Base-by-base conservation (phyloP, 192 early-diverging fungal genomes). In the Allomyces macrogynus region DNA sequence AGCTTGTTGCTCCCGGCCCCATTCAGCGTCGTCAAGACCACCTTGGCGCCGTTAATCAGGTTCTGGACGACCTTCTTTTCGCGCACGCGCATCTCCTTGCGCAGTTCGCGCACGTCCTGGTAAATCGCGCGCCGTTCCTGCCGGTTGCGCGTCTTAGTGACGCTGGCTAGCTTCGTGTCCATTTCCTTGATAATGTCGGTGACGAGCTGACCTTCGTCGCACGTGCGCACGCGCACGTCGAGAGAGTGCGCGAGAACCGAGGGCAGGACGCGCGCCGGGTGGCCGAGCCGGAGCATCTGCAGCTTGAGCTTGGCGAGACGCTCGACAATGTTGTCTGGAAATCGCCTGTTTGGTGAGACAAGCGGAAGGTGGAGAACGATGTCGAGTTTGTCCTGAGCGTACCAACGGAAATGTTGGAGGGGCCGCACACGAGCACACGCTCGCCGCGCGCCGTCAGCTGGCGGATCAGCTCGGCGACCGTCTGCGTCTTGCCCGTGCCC, bases 351-450 rank as follows among this genome's bases (percentile, higher is more conserved):
- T 3, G 32, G 40, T 16, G 9, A 26, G 23, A 3, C 44, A 54
- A 9, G 65, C 12, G 24, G 20, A 9, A 20, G 26, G 5, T 70
- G 10, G 12, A 63, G 12, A n/a, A 25, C 5, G 3, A 40, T 20
- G 23, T 4, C 4, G 26, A 1, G 26, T 1, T 16, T 23, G 44
- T 10, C n/a, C 20, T 24, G 23, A 11, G 27, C 75, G 40, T 74
- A 86, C 82, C 86, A 4, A 89, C 90, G 54, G 88, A 81, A 44
- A 91, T 87, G 65, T 96, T 96, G 22, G 85, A 87, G 1, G 91
- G 91, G 0, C 86, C 93, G 68, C 93, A 96, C 1, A 93, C 90
- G 4, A 96, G 72, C 9, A 96, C 77, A 0, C 83, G 73, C 43
- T 85, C 72, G 16, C 79, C 77, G 27, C 75, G 70, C 4, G 73